phyloP scores from a whole-genome alignment of 192 early-diverging fungal species.

The Podila epigama region DNA sequence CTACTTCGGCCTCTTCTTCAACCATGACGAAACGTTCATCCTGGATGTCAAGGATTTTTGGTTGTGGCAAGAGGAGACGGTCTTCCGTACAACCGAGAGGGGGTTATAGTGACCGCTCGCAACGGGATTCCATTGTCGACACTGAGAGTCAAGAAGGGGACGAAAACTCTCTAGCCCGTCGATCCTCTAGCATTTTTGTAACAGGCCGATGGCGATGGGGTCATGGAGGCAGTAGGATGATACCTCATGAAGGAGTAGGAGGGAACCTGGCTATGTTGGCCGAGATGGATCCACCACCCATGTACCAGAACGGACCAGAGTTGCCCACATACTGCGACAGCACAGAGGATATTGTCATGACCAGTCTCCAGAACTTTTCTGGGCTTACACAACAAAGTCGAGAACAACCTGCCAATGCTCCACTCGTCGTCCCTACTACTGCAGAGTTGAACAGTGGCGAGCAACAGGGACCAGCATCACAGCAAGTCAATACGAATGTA shows the following conservation, averaged over 20 bases:
- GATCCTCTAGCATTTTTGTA: neutral
- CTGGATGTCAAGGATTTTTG: neutral
- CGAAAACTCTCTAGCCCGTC: neutral
- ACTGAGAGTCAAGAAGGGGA: neutral
- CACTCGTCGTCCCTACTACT: no score
- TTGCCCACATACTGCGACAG: constrained; percentile 3
- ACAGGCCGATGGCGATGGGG: neutral
- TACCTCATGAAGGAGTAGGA: neutral
- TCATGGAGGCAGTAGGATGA: neutral
- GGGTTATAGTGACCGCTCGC: neutral
- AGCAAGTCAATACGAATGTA: no score
- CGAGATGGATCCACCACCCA: constrained; percentile 19
- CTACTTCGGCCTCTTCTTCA: neutral
- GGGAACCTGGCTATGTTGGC: neutral
- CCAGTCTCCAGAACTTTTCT: no score
- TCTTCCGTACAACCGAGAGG: neutral
- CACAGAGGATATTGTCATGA: constrained; percentile 3
- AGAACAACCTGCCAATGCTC: no score
- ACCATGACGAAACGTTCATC: neutral
- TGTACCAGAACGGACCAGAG: constrained; percentile 13
- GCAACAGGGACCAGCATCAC: no score
- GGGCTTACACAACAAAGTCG: no score
- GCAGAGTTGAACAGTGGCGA: no score
- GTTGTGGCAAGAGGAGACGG: neutral
- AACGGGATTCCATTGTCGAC: neutral